Percentiles rank a stretch among this genome's conserved stretches.
These are phyloP conservation scores for Chlorella sp. DNA, from an alignment of 139 green algal species.

Conservation along the genomic window DNA sequence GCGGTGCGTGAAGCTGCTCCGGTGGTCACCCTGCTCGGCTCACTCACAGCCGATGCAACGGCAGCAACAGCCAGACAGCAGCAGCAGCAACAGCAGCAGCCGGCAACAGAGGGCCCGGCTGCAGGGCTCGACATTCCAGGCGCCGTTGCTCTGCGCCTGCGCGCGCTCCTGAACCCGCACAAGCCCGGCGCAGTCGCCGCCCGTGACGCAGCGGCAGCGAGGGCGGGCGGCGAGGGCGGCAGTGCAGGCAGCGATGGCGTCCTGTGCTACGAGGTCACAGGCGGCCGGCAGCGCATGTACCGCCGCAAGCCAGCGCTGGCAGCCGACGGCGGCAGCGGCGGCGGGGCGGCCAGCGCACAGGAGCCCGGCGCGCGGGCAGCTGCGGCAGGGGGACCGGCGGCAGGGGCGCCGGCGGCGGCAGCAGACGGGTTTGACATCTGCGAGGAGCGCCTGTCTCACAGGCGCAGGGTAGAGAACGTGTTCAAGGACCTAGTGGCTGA, in stretches of 20 bases:
- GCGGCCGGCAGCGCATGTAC: constrained; percentile 47
- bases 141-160: too few relatives aligned
- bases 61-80: too few relatives aligned
- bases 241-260: background rate
- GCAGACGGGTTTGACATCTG: constrained; percentile 54
- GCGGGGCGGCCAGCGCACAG: background rate
- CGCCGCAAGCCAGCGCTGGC: constrained; percentile 5
- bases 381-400: background rate
- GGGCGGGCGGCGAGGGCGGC: too few relatives aligned
- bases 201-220: too few relatives aligned
- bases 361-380: background rate
- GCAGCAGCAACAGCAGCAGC: too few relatives aligned
- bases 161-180: too few relatives aligned
- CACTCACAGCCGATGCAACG: too few relatives aligned
- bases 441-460: constrained; percentile 43
- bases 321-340: constrained; percentile 12
- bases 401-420: background rate
- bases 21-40: too few relatives aligned
- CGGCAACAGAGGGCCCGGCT: too few relatives aligned
- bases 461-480: constrained; percentile 26
- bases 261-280: constrained; percentile 46
- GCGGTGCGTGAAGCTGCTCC: too few relatives aligned
- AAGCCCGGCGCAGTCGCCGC: too few relatives aligned
- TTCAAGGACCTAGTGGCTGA: constrained; percentile 4
- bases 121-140: too few relatives aligned